Conservation (phyloP, 1,284 basidiomycete genomes). For the Mycosarcoma mackinlayi region DNA sequence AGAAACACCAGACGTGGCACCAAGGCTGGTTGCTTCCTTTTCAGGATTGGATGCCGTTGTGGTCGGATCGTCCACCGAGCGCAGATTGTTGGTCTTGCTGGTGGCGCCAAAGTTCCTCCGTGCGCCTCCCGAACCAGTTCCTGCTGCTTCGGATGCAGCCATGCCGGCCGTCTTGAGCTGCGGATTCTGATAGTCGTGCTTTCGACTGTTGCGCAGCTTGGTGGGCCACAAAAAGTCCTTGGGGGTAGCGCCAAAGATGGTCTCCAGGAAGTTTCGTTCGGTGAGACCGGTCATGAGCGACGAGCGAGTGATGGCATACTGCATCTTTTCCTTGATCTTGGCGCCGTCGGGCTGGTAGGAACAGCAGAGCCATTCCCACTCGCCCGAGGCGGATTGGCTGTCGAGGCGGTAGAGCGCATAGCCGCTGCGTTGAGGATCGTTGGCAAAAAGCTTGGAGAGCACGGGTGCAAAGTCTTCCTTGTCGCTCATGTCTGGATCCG, state of each 20-base stretch:
- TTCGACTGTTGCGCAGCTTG: slow-evolving; percentile 58
- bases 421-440: slow-evolving; percentile 53
- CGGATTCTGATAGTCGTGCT: slow-evolving; percentile 65
- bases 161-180: slow-evolving; percentile 52
- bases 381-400: slow-evolving; percentile 53
- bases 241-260: slow-evolving; percentile 52
- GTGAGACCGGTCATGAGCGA: slow-evolving; percentile 52
- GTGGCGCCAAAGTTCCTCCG: slow-evolving; percentile 55
- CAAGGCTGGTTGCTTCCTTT: slow-evolving; percentile 3
- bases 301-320: slow-evolving; percentile 54
- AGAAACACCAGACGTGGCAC: slow-evolving; percentile 18
- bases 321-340: slow-evolving; percentile 64
- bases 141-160: slow-evolving; percentile 57
- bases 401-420: slow-evolving; percentile 62
- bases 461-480: slow-evolving; percentile 50
- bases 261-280: slow-evolving; percentile 62
- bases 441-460: slow-evolving; percentile 48
- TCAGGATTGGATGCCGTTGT: neutral
- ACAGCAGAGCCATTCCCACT: slow-evolving; percentile 61
- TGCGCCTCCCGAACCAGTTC: slow-evolving; percentile 55
- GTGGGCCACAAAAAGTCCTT: slow-evolving; percentile 56
- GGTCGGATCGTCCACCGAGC: slow-evolving; percentile 1
- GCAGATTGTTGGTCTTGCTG: slow-evolving; percentile 29
- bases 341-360: slow-evolving; percentile 61
- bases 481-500: slow-evolving; percentile 33